Base-by-base conservation (phyloP, 305 asterid genomes). In the Lippia alba region DNA sequence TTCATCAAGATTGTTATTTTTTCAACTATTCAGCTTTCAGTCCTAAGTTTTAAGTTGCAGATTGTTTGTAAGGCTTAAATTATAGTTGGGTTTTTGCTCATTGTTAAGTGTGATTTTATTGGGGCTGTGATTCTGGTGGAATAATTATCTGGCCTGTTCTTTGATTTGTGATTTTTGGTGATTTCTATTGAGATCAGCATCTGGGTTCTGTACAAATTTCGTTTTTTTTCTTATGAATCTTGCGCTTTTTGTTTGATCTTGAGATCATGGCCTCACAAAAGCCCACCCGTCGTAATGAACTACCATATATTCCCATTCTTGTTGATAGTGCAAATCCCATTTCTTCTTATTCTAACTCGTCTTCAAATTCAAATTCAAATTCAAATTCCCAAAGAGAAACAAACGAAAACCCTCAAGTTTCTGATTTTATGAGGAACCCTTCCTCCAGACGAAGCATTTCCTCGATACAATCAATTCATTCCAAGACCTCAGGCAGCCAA, bases 381-480 rank as follows among this genome's bases (percentile, higher is more conserved):
- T 76, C 85, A 39, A 77, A 78, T 74, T 49, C 84, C 78, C 87
- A 73, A 55, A 32, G 66, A 62, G 96, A 89, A 64, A 79, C 72
- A 8, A 56, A 53, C 36, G 88, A 80, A 39, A 79, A 34, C 73
- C 45, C 83, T 0, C 33, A 78, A 44, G 66, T 11, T 75, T 59
- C 75, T 73, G 94, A 88, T 61, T 74, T 78, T 7, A 66, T 65
- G 61, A 77, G 80, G 66, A 82, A 73, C 53, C 70, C 89, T 3
- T 85, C 92, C 0, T 90, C 95, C 48, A 67, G 60, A 39, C 70
- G 83, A 44, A 91, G 96, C 54, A 49, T 69, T 72, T 80, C 96
- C 56, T 84, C 96, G 0, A 70, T 71, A 73, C 85, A 83, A 70
- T 84, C 94, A 9, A 76, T 64, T 67, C 84, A 78, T 69, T 83